A percentile compares a stretch with the other conserved stretches of the same genome.
These are phyloP conservation scores for Microstegium vimineum DNA, from an alignment of 176 grass and related monocot species.

Conservation along the genomic window DNA sequence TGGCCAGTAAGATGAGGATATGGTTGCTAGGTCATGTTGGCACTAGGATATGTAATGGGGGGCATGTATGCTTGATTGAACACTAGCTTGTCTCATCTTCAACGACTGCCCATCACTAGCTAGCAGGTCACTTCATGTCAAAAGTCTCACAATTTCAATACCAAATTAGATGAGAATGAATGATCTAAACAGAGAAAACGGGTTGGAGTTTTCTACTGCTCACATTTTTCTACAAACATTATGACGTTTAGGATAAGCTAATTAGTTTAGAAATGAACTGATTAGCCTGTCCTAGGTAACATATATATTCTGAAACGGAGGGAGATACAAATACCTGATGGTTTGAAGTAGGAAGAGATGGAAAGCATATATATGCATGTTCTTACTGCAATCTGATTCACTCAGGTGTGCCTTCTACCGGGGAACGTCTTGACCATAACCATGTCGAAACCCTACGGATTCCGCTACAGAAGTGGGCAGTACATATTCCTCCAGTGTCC, in stretches of 20 bases:
- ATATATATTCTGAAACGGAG: no score
- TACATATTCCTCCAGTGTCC: slow-evolving; percentile 94
- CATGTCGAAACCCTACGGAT: slow-evolving; percentile 89
- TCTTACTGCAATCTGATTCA: slow-evolving; percentile 11
- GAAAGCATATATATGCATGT: background rate
- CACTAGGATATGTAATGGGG: background rate
- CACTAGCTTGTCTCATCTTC: background rate
- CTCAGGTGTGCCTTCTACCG: slow-evolving; percentile 76
- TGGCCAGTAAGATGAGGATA: background rate
- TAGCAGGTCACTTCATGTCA: background rate
- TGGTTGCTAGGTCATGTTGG: background rate
- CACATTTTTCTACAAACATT: no score
- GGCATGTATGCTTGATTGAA: background rate
- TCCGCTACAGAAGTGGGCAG: slow-evolving; percentile 85
- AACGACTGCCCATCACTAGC: background rate
- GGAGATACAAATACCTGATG: background rate
- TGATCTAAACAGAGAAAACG: background rate
- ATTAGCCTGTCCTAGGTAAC: no score
- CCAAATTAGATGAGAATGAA: background rate
- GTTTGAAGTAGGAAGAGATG: background rate
- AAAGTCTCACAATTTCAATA: background rate
- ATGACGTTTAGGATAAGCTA: no score
- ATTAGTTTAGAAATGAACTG: no score
- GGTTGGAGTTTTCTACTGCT: background rate
- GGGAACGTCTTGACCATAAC: slow-evolving; percentile 87